Percentiles rank a stretch among this genome's conserved stretches.
phyloP scores from a whole-genome alignment of 805 yeast genomes.

The Pichia kluyveri region DNA sequence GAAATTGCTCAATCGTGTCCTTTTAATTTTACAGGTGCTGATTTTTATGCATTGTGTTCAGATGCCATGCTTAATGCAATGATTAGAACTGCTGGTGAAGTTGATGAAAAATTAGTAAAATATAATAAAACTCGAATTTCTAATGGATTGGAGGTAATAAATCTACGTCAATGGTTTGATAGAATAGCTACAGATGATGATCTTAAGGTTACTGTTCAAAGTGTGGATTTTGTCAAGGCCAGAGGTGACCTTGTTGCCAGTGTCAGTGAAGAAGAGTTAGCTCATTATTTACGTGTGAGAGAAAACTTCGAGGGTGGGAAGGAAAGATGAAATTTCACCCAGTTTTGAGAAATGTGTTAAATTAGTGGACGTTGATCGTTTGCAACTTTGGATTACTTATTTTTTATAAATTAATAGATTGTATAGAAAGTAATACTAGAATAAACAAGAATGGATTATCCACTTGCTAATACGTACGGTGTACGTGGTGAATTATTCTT shows the following conservation, averaged over 20 bases:
- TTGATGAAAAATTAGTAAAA: conserved; percentile 52
- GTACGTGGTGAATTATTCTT: conserved; percentile 56
- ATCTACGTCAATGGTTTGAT: conserved; percentile 87
- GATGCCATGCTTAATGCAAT: conserved; percentile 95
- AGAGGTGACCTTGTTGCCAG: conserved; percentile 66
- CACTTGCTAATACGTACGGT: conserved; percentile 39
- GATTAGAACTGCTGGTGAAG: conserved; percentile 77
- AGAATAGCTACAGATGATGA: conserved; percentile 63
- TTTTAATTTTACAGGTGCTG: conserved; percentile 95
- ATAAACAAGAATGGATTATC: conserved; percentile 32
- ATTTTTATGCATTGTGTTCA: conserved; percentile 90
- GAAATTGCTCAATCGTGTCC: conserved; percentile 65
- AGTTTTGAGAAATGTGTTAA: background rate
- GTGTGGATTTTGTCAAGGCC: conserved; percentile 74
- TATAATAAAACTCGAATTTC: conserved; percentile 33
- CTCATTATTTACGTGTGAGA: conserved; percentile 73
- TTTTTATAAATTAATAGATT: no score
- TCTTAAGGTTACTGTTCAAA: conserved; percentile 54
- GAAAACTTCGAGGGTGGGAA: conserved; percentile 72
- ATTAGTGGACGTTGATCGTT: background rate
- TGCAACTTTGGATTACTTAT: background rate
- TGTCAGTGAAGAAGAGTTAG: conserved; percentile 79
- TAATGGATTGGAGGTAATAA: conserved; percentile 34
- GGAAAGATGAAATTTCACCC: conserved; percentile 8
- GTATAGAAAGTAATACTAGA: no score